A percentile compares a stretch with the other conserved stretches of the same genome.
Evolutionary conservation across 1,284 basidiomycete genomes (phyloP).

Genomic region (Pterulicium gracile): DNA sequence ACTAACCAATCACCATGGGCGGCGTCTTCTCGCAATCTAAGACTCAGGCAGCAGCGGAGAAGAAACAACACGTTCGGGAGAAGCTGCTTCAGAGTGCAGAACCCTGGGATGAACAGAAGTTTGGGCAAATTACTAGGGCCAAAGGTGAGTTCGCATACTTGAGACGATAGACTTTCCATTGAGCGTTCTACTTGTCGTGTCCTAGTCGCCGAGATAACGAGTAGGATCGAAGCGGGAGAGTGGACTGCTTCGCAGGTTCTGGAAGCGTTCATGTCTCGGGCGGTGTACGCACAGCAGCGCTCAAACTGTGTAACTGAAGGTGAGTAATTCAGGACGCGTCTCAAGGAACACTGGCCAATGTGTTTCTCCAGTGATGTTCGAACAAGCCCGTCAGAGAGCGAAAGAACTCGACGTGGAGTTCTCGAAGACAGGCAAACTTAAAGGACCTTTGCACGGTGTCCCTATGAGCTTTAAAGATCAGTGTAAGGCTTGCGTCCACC

Average conservation of each 20-base stretch:
- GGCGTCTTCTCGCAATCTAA: background rate
- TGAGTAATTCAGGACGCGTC: conserved; percentile 15
- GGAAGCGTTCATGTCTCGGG: conserved; percentile 62
- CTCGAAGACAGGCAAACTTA: conserved; percentile 41
- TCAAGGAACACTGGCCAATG: background rate
- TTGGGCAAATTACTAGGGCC: background rate
- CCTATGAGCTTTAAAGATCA: conserved; percentile 72
- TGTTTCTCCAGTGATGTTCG: conserved; percentile 49
- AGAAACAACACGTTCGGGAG: background rate
- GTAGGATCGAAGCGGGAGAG: conserved; percentile 39
- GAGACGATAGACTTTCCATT: too few species aligned
- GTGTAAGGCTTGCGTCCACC: conserved; percentile 26
- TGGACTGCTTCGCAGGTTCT: conserved; percentile 72
- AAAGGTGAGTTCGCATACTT: background rate
- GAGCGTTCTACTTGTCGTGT: too few species aligned
- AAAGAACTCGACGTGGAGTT: conserved; percentile 58
- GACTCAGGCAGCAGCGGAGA: background rate
- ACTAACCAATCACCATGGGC: background rate
- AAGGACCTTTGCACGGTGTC: conserved; percentile 73
- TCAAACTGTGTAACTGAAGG: conserved; percentile 78
- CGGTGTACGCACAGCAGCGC: conserved; percentile 48
- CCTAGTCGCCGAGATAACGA: conserved; percentile 52
- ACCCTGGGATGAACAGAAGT: background rate
- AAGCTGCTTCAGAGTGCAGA: background rate
- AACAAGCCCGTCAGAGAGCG: conserved; percentile 52